Evolutionary conservation across 106 monocot genomes (phyloP).

Genomic region (Dioscorea zingiberensis): DNA sequence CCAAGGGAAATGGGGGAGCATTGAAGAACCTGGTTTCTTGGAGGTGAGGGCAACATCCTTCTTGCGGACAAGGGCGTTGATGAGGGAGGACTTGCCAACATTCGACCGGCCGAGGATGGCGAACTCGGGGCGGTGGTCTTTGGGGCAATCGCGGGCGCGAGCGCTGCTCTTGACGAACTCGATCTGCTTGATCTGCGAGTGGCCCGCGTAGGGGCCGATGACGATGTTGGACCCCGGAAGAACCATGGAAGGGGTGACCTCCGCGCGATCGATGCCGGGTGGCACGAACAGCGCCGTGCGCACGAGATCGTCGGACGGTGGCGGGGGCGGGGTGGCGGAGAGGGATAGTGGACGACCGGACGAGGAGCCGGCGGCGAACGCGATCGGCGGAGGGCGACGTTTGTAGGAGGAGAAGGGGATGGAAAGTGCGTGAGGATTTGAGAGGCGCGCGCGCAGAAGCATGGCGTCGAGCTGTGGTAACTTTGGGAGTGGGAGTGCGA

Average conservation of each 20-base stretch:
- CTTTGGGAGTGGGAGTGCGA: background rate
- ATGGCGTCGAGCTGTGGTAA: background rate
- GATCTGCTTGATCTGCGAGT: slow-evolving; percentile 66
- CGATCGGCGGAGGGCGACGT: background rate
- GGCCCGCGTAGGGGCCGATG: slow-evolving; percentile 83
- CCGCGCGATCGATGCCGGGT: slow-evolving; percentile 26
- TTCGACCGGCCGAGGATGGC: slow-evolving; percentile 89
- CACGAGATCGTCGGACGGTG: background rate
- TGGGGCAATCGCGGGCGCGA: slow-evolving; percentile 75
- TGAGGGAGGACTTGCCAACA: slow-evolving; percentile 93
- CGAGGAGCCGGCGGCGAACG: too few relatives aligned
- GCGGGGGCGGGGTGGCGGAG: background rate
- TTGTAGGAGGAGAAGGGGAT: background rate
- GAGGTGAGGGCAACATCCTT: slow-evolving; percentile 94
- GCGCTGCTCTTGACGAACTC: slow-evolving; percentile 94
- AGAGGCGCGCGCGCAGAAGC: background rate
- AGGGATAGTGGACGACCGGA: background rate
- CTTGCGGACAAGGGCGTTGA: slow-evolving; percentile 70
- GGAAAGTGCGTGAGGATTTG: background rate
- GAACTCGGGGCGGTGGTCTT: slow-evolving; percentile 81
- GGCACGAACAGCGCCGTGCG: slow-evolving; percentile 33
- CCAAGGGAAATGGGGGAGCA: background rate
- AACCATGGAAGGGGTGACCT: slow-evolving; percentile 50
- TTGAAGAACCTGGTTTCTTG: slow-evolving; percentile 78
- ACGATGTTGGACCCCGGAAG: slow-evolving; percentile 95